Evolutionary conservation across 139 green algal genomes (phyloP).

Genomic region (Closterium sp.): DNA sequence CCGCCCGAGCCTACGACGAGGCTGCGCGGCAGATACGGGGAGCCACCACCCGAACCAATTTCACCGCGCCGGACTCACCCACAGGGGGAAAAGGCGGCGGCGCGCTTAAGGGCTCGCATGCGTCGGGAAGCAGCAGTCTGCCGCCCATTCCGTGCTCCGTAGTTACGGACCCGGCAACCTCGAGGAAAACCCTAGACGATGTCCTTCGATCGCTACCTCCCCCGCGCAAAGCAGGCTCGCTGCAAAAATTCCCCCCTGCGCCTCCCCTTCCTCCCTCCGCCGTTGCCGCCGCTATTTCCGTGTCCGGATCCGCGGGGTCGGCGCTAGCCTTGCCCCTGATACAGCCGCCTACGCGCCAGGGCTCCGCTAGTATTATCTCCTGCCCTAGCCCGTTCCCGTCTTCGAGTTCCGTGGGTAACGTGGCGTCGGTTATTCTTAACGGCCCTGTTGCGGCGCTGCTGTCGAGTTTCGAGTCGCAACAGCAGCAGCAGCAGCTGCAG

Average conservation of each 20-base stretch:
- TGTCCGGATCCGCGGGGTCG: background rate
- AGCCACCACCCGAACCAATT: slow-evolving; percentile 37
- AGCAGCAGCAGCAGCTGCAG: slow-evolving; percentile 4
- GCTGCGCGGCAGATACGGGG: slow-evolving; percentile 38
- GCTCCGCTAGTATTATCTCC: background rate
- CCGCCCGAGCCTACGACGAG: slow-evolving; percentile 39
- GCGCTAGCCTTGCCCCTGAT: background rate
- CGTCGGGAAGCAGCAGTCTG: background rate
- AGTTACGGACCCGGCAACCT: background rate
- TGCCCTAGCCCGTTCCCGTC: background rate
- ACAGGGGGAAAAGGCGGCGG: background rate
- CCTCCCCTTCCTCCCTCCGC: background rate
- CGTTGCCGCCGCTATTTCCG: background rate
- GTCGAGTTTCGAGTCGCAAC: background rate
- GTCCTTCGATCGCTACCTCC: background rate
- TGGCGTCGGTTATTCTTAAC: background rate
- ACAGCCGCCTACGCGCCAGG: background rate
- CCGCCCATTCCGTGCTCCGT: background rate
- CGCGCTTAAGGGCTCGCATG: background rate
- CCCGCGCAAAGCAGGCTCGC: background rate
- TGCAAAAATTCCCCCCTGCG: background rate
- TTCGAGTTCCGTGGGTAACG: background rate
- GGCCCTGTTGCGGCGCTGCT: background rate
- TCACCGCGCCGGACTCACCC: slow-evolving; percentile 1
- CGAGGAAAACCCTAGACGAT: background rate